phyloP scores from a whole-genome alignment of 2,329 filamentous ascomycete species.

The Leptoxyphium fumago region DNA sequence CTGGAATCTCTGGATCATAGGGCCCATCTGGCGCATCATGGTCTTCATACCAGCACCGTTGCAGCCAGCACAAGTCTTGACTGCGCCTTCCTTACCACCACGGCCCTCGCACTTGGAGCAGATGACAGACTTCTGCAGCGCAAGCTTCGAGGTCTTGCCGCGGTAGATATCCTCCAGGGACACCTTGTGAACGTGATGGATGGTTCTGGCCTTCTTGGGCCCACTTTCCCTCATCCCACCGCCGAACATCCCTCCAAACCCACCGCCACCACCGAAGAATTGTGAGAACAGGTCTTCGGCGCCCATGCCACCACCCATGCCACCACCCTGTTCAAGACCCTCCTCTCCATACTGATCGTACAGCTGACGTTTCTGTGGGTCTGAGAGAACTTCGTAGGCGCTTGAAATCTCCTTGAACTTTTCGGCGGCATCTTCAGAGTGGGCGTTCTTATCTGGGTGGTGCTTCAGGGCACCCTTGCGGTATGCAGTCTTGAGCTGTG shows the following conservation, averaged over 20 bases:
- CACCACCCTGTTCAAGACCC: slow-evolving; percentile 75
- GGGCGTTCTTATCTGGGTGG: slow-evolving; percentile 90
- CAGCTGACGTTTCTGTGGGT: slow-evolving; percentile 75
- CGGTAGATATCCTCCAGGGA: slow-evolving; percentile 95
- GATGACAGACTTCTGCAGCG: slow-evolving; percentile 92
- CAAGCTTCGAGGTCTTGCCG: slow-evolving; percentile 94
- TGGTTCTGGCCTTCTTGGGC: slow-evolving; percentile 83
- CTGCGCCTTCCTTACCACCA: slow-evolving; percentile 94
- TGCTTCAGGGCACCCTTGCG: slow-evolving; percentile 70
- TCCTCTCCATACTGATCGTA: slow-evolving; percentile 98
- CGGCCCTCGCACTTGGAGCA: slow-evolving; percentile 88
- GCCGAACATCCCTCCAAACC: slow-evolving; percentile 50
- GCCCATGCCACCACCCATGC: slow-evolving; percentile 64
- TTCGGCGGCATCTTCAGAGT: slow-evolving; percentile 83
- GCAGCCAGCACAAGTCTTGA: slow-evolving; percentile 81
- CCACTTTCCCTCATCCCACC: slow-evolving; percentile 61
- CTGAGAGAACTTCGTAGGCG: slow-evolving; percentile 89
- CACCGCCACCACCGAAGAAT: slow-evolving; percentile 69
- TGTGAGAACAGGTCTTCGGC: slow-evolving; percentile 93
- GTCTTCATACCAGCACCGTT: slow-evolving; percentile 97
- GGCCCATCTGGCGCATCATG: slow-evolving; percentile 99
- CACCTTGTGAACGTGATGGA: slow-evolving; percentile 97
- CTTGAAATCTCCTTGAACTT: slow-evolving; percentile 98
- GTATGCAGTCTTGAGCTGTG: slow-evolving; percentile 84
- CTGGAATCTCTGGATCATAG: slow-evolving; percentile 99